Base-by-base conservation (phyloP, 75 land plant genomes). In the Larix kaempferi region DNA sequence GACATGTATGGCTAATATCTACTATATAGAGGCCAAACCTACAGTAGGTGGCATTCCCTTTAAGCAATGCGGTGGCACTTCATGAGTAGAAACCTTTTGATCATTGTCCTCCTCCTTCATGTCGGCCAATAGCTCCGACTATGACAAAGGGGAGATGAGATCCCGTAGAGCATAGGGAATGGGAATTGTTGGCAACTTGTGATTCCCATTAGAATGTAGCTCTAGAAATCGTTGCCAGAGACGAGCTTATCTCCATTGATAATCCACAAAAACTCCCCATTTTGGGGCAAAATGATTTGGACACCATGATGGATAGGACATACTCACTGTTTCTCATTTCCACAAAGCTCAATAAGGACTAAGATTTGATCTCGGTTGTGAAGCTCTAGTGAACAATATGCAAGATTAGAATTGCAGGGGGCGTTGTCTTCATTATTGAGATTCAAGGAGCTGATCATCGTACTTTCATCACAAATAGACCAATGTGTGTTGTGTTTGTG, bases 181-280 rank as follows among this genome's bases (percentile, higher is more conserved):
- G n/a, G n/a, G n/a, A n/a, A n/a, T n/a, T n/a, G n/a, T n/a, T n/a
- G n/a, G n/a, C n/a, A n/a, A n/a, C n/a, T n/a, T n/a, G n/a, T n/a
- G n/a, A n/a, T 29, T 29, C n/a, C 33, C 33, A 1, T 29, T 1
- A 29, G 0, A 29, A 0, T 22, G 33, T 11, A 59, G 41, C 78
- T 56, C 17, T 22, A 22, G 60, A 3, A 17, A 22, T 8, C 39
- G 23, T 21, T 19, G 7, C n/a, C n/a, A 13, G 66, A 63, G 44
- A 59, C 66, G 12, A 66, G 78, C 0, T 10, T 5, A 0, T 15
- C 67, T 3, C 44, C 13, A 17, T 77, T 77, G 25, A 66, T 66
- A 16, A 21, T 77, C 78, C n/a, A n/a, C 23, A 76, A 59, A 21
- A 73, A 4, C 41, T 59, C n/a, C 15, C 75, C 75, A 4, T 15